Evolutionary conservation across 2,329 filamentous ascomycete species (phyloP), one percentile per base, ranked within the genome.

Genomic region (Onygenales sp.): DNA sequence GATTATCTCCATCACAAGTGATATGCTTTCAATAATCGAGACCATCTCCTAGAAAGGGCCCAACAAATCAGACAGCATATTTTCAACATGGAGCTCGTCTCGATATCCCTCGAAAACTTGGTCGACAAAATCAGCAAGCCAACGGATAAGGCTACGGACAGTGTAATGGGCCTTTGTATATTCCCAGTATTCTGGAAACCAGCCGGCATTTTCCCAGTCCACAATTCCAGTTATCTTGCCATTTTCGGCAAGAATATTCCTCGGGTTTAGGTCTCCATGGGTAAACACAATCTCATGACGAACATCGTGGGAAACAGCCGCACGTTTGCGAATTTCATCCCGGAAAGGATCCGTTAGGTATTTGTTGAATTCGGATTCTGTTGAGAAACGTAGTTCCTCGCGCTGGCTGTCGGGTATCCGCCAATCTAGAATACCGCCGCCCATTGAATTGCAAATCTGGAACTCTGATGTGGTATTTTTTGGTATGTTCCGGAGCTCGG

Each of bases 151-250:
- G 17, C 48, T 35, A 3, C 55, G 48, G 13, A 59, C 53, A 27
- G 51, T 52, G 39, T 54, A 59, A 52, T 57, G 57, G 4, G 58
- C 47, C 36, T 66, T 64, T 4, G 62, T 61, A 42, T 62, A 65
- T 45, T 65, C 61, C 64, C 61, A 66, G 49, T 66, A 66, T 45
- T 66, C 62, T 1, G 63, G 63, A 52, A 61, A 66, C 59, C 60
- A 66, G 13, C 62, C 61, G 5, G 63, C 58, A 44, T 58, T 62
- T 55, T 66, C 63, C 64, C 64, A 66, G 10, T 64, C 64, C 11
- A 65, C 57, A 49, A 66, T 55, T 11, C 61, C 64, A 10, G 54
- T 55, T 27, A 66, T 59, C 32, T 56, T 59, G 2, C 61, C 60
- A 46, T 61, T 61, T 39, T 62, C 58, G 2, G 61, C 56, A 5